Conservation (phyloP, 2,329 filamentous ascomycete genomes). For the Pseudopyricularia cyperi region DNA sequence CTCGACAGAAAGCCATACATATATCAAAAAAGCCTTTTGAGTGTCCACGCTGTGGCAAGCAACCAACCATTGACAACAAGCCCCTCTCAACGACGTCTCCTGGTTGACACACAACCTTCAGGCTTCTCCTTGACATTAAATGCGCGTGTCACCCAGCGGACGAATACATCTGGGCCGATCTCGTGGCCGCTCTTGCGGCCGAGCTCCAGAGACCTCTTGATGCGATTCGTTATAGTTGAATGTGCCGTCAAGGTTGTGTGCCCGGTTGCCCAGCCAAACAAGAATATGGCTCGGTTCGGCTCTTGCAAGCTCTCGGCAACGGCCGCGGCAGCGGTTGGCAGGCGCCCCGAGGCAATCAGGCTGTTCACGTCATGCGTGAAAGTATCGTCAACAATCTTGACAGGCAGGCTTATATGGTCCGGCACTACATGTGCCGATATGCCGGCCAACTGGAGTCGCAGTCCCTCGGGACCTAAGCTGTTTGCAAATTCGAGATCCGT, state of each 20-base stretch:
- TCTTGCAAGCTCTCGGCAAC: background rate
- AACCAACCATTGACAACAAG: background rate
- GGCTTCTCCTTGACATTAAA: background rate
- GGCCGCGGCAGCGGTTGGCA: background rate
- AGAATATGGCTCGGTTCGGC: background rate
- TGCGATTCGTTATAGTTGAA: background rate
- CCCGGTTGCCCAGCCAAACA: background rate
- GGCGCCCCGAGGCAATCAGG: background rate
- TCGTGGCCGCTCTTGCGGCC: background rate
- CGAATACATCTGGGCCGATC: background rate
- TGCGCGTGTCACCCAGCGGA: background rate
- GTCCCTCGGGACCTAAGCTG: background rate
- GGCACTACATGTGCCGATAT: background rate
- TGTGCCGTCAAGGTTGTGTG: background rate
- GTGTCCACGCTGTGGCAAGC: background rate
- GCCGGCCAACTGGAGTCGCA: background rate
- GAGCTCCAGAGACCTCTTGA: background rate
- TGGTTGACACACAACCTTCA: background rate
- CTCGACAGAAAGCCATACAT: background rate
- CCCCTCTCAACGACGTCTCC: background rate
- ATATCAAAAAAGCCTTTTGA: background rate
- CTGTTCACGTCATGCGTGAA: too few species aligned
- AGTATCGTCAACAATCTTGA: background rate
- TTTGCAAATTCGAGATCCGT: background rate
- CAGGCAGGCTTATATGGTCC: background rate